Base-by-base conservation (phyloP, 768 basidiomycete species). In the Tricholomella constricta region DNA sequence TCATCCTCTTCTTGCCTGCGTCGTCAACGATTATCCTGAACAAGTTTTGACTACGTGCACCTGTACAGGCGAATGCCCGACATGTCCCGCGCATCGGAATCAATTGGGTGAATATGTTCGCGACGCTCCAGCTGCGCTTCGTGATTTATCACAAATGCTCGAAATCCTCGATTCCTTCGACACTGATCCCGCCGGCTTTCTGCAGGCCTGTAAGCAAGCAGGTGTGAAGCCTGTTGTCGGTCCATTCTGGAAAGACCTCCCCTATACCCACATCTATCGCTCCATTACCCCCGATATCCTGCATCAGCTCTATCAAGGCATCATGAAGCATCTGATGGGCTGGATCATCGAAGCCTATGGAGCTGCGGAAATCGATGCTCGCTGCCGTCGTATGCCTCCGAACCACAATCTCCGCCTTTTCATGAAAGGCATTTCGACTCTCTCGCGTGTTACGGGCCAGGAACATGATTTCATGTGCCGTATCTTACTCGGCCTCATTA, bases 21-120 rank as follows among this genome's bases (percentile, higher is more conserved):
- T 69, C 51, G 60, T 72, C 8, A 70, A 67, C 0, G 73, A 78
- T 56, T 72, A 77, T 53, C 79, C 78, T 0, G 76, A 80, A 50
- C 78, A 80, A 54, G 61, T 72, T 8, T 67, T 79, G 6, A 25
- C 72, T 0, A 67, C 71, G 0, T 52, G 62, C 34, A 52, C 49
- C 9, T 66, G 66, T 14, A 61, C 45, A 6, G 62, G 62, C 1
- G 40, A 41, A 25, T 41, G 40, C 22, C 40, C 40, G 6, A 25
- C 23, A 6, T 41, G 40, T 51, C 65, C 6, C 72, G 70, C 46
- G 1, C 37, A 36, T 14, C 27, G 34, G 3, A 46, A 63, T 6
- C 57, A 63, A 12, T 43, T 69, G 4, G 65, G 63, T 3, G 20
- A 50, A n/a, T 29, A 50, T 14, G 45, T 54, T 27, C 34, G 35